Base-by-base conservation (phyloP, 306 rosid genomes). In the Cucurbita maxima region DNA sequence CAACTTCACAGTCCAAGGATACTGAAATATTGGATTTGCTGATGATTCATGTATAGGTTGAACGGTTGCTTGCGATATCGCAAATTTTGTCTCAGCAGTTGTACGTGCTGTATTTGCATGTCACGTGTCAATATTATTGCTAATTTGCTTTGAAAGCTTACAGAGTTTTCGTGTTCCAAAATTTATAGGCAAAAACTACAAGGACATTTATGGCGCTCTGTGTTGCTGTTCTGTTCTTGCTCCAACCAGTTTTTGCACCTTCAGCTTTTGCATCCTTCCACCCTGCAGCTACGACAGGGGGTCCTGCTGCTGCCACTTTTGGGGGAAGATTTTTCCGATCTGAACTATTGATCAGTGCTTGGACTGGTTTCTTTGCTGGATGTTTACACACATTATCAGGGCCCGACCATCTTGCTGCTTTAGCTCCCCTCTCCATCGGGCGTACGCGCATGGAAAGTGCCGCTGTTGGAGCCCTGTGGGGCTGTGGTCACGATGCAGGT, bases 391-490 rank as follows among this genome's bases (percentile, higher is more conserved):
- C 98, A 11, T 77, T 93, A 81, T 92, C 98, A 5, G 96, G 98
- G 63, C 98, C 98, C 4, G 98, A 92, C 75, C 98, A 92, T 80
- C 98, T 92, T 63, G 98, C 96, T 36, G 98, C 98, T 48, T 78
- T 92, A 87, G 98, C 98, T 81, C 98, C 98, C 4, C 87, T 92
- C 58, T 92, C 96, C 12, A 92, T 92, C 56, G 98, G 98, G 4
- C 88, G 96, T 52, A 79, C 89, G 71, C 85, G 93, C 72, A 81
- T 90, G 79, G 98, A 92, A 84, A 90, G 96, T 81, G 98, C 98
- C 66, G 86, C 92, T 8, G 93, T 92, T 12, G 98, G 98, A 79
- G 98, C 98, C 72, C 96, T 92, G 47, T 92, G 96, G 98, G 98
- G 98, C 36, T 88, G 96, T 73, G 98, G 98, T 76, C 96, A 90